A percentile compares a stretch with the other conserved stretches of the same genome.
These are phyloP conservation scores for Neospora caninum DNA, from an alignment of 169 alveolate species.

Conservation along the genomic window DNA sequence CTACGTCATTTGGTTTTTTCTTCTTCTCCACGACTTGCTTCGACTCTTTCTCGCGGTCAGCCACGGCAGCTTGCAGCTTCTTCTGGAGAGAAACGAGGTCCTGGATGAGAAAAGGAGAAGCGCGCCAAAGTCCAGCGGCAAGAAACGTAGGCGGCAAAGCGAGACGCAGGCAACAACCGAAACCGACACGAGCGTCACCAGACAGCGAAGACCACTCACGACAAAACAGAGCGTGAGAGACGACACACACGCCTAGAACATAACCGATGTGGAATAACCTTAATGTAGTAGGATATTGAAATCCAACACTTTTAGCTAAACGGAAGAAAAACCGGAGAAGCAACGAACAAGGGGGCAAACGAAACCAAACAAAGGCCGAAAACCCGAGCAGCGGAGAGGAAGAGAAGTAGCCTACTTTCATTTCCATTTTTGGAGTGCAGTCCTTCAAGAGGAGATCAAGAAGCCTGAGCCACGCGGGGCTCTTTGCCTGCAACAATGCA, in stretches of 20 bases:
- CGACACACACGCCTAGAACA: too few species aligned
- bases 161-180: neutral
- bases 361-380: neutral
- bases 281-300: too few species aligned
- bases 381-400: neutral
- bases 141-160: neutral
- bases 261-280: too few species aligned
- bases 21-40: conserved; percentile 41
- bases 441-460: conserved; percentile 45
- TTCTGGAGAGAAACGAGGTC: conserved; percentile 42
- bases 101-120: neutral
- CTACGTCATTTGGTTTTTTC: conserved; percentile 52
- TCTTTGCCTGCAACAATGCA: conserved; percentile 29
- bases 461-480: conserved; percentile 57
- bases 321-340: neutral
- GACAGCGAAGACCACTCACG: neutral
- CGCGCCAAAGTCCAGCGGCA: neutral
- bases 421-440: conserved; percentile 51
- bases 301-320: neutral
- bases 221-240: neutral
- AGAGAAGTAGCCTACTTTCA: conserved; percentile 16
- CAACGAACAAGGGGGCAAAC: neutral
- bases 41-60: conserved; percentile 18
- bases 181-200: neutral
- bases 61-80: neutral